These are phyloP conservation scores for Castanea crenata DNA, from an alignment of 306 rosid genomes.

Conservation along the genomic window DNA sequence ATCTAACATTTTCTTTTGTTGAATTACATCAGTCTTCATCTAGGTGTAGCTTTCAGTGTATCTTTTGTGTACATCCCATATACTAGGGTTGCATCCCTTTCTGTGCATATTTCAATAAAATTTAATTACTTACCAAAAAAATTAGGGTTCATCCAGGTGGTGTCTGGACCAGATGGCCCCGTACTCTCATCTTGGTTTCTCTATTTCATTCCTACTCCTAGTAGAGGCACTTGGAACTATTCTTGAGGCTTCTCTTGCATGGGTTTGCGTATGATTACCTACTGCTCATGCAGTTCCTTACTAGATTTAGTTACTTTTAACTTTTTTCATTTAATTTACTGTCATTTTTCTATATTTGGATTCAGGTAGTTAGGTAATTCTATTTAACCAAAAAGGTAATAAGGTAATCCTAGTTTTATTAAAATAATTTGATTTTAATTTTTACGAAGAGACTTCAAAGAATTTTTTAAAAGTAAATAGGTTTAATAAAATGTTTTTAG, in stretches of 20 bases:
- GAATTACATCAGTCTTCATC: no score
- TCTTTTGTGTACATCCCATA: no score
- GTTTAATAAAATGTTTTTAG: no score
- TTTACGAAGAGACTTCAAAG: neutral
- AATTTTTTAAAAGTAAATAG: neutral
- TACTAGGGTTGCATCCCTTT: no score
- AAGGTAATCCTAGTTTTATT: neutral
- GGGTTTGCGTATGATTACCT: constrained; percentile 50
- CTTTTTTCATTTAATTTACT: neutral
- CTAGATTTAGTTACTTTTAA: neutral
- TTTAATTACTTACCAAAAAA: no score
- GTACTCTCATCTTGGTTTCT: constrained; percentile 89
- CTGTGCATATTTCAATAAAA: no score
- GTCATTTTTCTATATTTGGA: neutral
- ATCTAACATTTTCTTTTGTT: no score
- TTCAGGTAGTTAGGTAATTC: neutral
- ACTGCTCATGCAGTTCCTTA: constrained; percentile 1
- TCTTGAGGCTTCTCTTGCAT: constrained; percentile 90
- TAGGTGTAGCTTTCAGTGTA: no score
- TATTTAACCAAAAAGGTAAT: no score
- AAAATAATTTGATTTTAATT: neutral
- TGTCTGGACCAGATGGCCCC: constrained; percentile 22
- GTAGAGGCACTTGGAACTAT: constrained; percentile 93
- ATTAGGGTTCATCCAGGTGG: no score
- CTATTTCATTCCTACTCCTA: constrained; percentile 91